Evolutionary conservation across 371 early-diverging fungal species (phyloP).

Genomic region (Encephalitozoon romaleae): DNA sequence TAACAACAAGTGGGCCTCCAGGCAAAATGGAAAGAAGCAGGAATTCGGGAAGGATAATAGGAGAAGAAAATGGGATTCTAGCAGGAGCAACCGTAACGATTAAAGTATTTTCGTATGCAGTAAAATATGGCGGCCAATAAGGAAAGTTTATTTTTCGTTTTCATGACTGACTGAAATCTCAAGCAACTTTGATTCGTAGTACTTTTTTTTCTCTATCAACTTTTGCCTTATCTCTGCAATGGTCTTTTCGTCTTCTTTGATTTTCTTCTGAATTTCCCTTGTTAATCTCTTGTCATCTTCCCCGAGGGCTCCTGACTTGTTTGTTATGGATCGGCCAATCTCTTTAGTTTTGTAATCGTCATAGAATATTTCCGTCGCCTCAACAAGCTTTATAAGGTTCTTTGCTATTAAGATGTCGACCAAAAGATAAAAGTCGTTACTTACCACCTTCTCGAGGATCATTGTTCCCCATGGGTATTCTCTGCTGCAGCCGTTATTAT

Average conservation of each 20-base stretch:
- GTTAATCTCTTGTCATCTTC: background rate
- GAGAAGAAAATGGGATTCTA: background rate
- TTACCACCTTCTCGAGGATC: background rate
- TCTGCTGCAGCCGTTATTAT: slow-evolving; percentile 1
- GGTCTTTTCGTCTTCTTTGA: slow-evolving; percentile 12
- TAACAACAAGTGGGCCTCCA: background rate
- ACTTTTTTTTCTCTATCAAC: background rate
- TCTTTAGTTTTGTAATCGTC: slow-evolving; percentile 25
- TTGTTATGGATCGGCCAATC: background rate
- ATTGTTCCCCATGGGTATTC: slow-evolving; percentile 43
- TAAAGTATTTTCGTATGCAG: background rate
- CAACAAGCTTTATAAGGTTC: slow-evolving; percentile 41
- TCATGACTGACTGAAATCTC: background rate
- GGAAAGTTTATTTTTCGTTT: background rate
- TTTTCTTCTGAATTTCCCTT: slow-evolving; percentile 4
- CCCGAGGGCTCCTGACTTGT: background rate
- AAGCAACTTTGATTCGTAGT: background rate
- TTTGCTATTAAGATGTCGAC: slow-evolving; percentile 44
- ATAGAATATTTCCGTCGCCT: slow-evolving; percentile 55
- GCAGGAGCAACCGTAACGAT: background rate
- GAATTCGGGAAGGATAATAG: background rate
- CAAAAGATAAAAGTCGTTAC: slow-evolving; percentile 38
- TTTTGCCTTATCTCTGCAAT: background rate
- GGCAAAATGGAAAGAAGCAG: background rate
- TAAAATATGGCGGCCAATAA: background rate